These are phyloP conservation scores for Geosmithia putterillii DNA, from an alignment of 2,329 filamentous ascomycete genomes.

Conservation along the genomic window DNA sequence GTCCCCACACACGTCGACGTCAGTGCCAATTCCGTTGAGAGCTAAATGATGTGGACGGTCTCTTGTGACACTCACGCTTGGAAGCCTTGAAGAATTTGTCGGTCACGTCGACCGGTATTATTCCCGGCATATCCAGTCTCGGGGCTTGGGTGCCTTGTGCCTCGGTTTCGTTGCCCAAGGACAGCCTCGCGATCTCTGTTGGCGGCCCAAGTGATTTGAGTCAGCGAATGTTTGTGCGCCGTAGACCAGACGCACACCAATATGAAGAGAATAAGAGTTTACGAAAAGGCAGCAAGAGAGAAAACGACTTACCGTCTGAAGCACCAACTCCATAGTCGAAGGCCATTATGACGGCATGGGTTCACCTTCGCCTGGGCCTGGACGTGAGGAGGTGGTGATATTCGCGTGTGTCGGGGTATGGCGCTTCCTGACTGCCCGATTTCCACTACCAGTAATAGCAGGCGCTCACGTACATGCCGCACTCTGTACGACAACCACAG, in stretches of 20 bases:
- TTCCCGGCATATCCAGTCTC: constrained; percentile 30
- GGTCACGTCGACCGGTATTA: constrained; percentile 47
- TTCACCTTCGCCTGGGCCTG: not conserved
- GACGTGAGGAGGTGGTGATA: not conserved
- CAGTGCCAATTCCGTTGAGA: constrained; percentile 2
- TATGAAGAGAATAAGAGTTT: not conserved
- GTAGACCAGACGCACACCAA: too few relatives aligned
- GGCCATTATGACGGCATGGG: constrained; percentile 14
- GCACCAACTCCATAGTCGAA: constrained; percentile 18
- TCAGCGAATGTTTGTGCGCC: not conserved
- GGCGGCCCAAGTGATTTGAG: not conserved
- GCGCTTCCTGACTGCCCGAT: not conserved
- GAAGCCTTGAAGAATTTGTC: constrained; percentile 39
- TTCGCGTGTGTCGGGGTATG: not conserved
- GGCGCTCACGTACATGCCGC: not conserved
- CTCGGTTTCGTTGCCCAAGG: constrained; percentile 20
- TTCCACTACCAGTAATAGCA: not conserved
- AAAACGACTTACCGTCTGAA: constrained; percentile 17
- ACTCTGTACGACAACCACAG: too few relatives aligned
- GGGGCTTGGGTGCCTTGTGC: constrained; percentile 22
- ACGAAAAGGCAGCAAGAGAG: not conserved
- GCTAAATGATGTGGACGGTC: not conserved
- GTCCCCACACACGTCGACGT: not conserved
- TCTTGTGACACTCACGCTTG: constrained; percentile 28
- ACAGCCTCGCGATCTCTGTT: constrained; percentile 27